These are phyloP conservation scores for Narthecium ossifragum DNA, from an alignment of 106 monocot species.

Conservation along the genomic window DNA sequence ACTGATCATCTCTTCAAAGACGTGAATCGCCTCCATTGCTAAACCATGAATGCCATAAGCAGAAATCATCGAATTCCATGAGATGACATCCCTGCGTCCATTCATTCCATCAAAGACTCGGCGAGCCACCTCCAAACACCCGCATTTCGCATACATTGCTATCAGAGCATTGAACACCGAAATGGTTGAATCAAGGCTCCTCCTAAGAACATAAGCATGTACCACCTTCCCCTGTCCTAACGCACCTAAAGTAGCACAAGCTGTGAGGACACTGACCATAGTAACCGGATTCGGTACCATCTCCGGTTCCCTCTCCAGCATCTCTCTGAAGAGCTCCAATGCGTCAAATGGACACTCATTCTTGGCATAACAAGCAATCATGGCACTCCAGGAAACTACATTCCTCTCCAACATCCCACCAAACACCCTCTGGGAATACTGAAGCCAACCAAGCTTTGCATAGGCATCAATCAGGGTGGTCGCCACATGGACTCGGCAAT, in stretches of 20 bases:
- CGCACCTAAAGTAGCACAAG: slow-evolving; percentile 25
- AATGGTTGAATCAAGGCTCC: slow-evolving; percentile 37
- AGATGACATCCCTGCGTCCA: slow-evolving; percentile 45
- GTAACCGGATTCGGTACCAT: slow-evolving; percentile 64
- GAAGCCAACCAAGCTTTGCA: slow-evolving; percentile 47
- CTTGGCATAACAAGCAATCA: slow-evolving; percentile 75
- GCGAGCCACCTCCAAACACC: slow-evolving; percentile 27
- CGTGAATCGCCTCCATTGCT: slow-evolving; percentile 34
- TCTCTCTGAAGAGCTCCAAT: slow-evolving; percentile 48
- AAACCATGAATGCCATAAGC: slow-evolving; percentile 47
- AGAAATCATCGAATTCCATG: slow-evolving; percentile 72
- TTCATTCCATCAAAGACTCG: slow-evolving; percentile 29
- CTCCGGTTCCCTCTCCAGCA: slow-evolving; percentile 31
- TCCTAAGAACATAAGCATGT: slow-evolving; percentile 60
- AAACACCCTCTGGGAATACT: slow-evolving; percentile 41
- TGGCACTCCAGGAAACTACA: slow-evolving; percentile 86
- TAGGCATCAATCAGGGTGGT: slow-evolving; percentile 82
- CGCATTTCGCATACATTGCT: slow-evolving; percentile 62
- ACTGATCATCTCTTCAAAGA: slow-evolving; percentile 52
- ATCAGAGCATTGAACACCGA: slow-evolving; percentile 60
- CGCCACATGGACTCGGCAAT: slow-evolving; percentile 41
- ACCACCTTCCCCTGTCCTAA: slow-evolving; percentile 23
- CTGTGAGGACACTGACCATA: slow-evolving; percentile 65
- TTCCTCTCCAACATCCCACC: slow-evolving; percentile 49
- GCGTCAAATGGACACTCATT: slow-evolving; percentile 57